Evolutionary conservation across 1,139 yeast genomes (phyloP).

Genomic region (Debaryomyces coudertii): DNA sequence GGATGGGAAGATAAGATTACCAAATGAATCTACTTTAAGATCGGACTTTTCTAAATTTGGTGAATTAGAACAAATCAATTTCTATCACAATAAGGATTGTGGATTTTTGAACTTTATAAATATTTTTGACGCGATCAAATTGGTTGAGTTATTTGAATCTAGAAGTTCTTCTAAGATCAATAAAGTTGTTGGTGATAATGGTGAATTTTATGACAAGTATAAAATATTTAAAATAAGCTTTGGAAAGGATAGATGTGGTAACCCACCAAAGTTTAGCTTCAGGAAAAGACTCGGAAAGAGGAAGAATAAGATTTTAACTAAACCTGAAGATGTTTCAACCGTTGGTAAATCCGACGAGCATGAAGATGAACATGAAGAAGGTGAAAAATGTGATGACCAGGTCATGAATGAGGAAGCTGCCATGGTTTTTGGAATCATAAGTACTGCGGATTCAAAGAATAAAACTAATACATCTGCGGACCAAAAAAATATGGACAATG

Average conservation of each 20-base stretch:
- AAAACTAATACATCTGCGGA: background rate
- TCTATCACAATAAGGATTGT: constrained; percentile 48
- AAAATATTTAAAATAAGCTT: constrained; percentile 45
- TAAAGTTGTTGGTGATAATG: constrained; percentile 27
- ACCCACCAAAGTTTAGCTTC: constrained; percentile 49
- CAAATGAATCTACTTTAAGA: constrained; percentile 46
- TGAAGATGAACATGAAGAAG: background rate
- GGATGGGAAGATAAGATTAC: constrained; percentile 28
- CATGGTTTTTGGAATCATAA: constrained; percentile 49
- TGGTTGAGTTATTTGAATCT: constrained; percentile 38
- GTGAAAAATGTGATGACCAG: background rate
- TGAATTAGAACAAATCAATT: constrained; percentile 50
- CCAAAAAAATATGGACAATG: constrained; percentile 1
- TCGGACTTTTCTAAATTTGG: constrained; percentile 45
- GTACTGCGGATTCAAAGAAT: constrained; percentile 13
- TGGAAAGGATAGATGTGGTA: constrained; percentile 54
- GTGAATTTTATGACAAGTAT: constrained; percentile 43
- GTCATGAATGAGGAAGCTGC: constrained; percentile 31
- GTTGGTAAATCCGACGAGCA: background rate
- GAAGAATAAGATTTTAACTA: background rate
- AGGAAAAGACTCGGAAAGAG: constrained; percentile 30
- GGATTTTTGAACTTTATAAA: constrained; percentile 49
- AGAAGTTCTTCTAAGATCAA: constrained; percentile 23
- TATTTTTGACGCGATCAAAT: constrained; percentile 41
- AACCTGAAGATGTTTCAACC: constrained; percentile 11